Percentiles rank a stretch among this genome's conserved stretches.
Evolutionary conservation across 371 early-diverging fungal species (phyloP).

Genomic region (Nematocida displodere): DNA sequence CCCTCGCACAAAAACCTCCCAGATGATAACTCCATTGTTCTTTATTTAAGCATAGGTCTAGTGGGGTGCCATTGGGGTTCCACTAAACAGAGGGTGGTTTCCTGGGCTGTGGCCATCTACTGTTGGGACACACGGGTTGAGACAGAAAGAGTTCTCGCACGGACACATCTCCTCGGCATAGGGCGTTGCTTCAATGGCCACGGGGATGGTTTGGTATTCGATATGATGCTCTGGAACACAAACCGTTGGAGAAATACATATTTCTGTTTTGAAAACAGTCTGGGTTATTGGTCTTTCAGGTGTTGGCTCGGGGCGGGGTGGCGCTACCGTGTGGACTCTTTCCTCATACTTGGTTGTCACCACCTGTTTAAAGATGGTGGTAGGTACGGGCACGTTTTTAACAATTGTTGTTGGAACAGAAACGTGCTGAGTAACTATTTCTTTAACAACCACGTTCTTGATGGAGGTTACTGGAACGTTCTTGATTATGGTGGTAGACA

Average conservation of each 20-base stretch:
- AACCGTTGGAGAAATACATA: not conserved
- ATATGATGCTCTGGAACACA: slow-evolving; percentile 28
- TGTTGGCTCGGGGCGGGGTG: not conserved
- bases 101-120: not conserved
- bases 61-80: slow-evolving; percentile 14
- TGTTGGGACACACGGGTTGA: slow-evolving; percentile 33
- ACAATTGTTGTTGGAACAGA: not conserved
- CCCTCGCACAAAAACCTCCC: no score
- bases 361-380: not conserved
- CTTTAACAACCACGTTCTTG: not conserved
- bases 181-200: slow-evolving; percentile 18
- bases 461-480: not conserved
- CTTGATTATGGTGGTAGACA: not conserved
- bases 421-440: not conserved
- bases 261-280: not conserved
- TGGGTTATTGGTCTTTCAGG: no score
- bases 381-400: not conserved
- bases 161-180: slow-evolving; percentile 49
- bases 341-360: not conserved
- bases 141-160: slow-evolving; percentile 46
- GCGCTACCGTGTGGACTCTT: not conserved
- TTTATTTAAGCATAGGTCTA: no score
- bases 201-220: slow-evolving; percentile 43
- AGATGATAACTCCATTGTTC: no score
- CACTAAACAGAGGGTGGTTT: slow-evolving; percentile 15